phyloP scores from a whole-genome alignment of 2,329 filamentous ascomycete species.

The Achaetomium macrosporum region DNA sequence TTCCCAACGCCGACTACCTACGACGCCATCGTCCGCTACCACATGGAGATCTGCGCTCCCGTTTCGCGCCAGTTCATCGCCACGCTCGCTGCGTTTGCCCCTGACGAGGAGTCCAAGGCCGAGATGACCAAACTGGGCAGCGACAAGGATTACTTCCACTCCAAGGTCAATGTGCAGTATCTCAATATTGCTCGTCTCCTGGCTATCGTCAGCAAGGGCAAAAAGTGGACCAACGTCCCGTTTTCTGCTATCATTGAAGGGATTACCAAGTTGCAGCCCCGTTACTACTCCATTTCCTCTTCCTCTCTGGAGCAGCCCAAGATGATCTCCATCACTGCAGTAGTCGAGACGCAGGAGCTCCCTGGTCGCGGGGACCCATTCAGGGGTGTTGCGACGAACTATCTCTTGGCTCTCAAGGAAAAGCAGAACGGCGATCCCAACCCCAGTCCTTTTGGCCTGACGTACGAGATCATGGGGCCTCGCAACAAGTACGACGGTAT shows the following conservation, averaged over 20 bases:
- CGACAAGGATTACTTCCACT: slow-evolving; percentile 93
- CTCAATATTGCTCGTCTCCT: slow-evolving; percentile 88
- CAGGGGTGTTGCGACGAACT: slow-evolving; percentile 95
- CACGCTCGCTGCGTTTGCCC: slow-evolving; percentile 81
- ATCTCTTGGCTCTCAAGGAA: slow-evolving; percentile 87
- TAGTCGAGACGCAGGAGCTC: slow-evolving; percentile 78
- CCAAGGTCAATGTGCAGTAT: slow-evolving; percentile 72
- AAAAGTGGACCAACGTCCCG: slow-evolving; percentile 77
- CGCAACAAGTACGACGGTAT: slow-evolving; percentile 96
- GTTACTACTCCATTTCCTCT: slow-evolving; percentile 99
- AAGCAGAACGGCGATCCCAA: slow-evolving; percentile 87
- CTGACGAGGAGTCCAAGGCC: slow-evolving; percentile 74
- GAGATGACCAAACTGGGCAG: slow-evolving; percentile 84
- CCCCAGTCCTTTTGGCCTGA: slow-evolving; percentile 76
- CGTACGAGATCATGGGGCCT: slow-evolving; percentile 81
- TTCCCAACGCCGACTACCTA: slow-evolving; percentile 97
- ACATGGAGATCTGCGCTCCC: slow-evolving; percentile 92
- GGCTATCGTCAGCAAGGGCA: slow-evolving; percentile 62
- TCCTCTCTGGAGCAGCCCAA: slow-evolving; percentile 91
- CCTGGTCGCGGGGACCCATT: slow-evolving; percentile 72
- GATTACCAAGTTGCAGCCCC: slow-evolving; percentile 88
- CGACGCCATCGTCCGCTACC: slow-evolving; percentile 87
- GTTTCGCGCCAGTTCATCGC: slow-evolving; percentile 94
- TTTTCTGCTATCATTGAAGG: slow-evolving; percentile 95
- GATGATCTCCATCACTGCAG: slow-evolving; percentile 90